Base-by-base conservation (phyloP, 2,329 filamentous ascomycete species). In the Aureobasidium sp. region DNA sequence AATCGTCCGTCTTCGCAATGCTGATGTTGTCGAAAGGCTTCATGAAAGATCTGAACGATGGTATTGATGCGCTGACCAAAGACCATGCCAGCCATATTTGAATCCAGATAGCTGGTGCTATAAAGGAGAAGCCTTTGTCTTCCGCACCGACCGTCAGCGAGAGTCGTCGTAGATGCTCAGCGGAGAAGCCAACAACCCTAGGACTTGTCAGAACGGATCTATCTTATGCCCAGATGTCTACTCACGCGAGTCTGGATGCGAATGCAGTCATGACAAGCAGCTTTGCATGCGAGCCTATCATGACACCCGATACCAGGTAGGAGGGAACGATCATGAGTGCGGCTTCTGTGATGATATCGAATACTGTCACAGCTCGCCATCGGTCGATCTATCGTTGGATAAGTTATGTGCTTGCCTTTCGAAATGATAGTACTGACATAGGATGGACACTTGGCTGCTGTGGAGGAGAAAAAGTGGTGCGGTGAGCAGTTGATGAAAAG, bases 1-100 rank as follows among this genome's bases (percentile, higher is more conserved):
- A 29, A 7, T 48, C 42, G 39, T 58, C 42, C 15, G 41, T 39
- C 15, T 44, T 37, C 13, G 41, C 45, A 11, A 53, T 36, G 2
- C 21, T 29, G 6, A 53, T 47, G 29, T 53, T 54, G 11, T 64
- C 57, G 48, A 64, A 63, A 25, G 63, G 63, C 9, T 48, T 61
- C 52, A 64, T 61, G 32, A 64, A 54, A 2, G 63, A 55, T 29
- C 62, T 55, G 42, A 64, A 62, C 8, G 61, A 58, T 1, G 63
- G 63, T 15, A 64, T 64, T 5, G 61, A 63, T 29, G 63, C 63
- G 10, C 61, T 49, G 16, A 63, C 37, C 9, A 63, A 25, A 6
- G 63, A 64, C 61, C 61, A 63, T 8, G 45, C 57, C 39, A 64
- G n/a, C 58, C 53, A 61, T n/a, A 60, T 50, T 25, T 63, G 62